A percentile compares a stretch with the other conserved stretches of the same genome.
These are phyloP conservation scores for Mycocalia duriaeana DNA, from an alignment of 1,284 basidiomycete species.

Conservation along the genomic window DNA sequence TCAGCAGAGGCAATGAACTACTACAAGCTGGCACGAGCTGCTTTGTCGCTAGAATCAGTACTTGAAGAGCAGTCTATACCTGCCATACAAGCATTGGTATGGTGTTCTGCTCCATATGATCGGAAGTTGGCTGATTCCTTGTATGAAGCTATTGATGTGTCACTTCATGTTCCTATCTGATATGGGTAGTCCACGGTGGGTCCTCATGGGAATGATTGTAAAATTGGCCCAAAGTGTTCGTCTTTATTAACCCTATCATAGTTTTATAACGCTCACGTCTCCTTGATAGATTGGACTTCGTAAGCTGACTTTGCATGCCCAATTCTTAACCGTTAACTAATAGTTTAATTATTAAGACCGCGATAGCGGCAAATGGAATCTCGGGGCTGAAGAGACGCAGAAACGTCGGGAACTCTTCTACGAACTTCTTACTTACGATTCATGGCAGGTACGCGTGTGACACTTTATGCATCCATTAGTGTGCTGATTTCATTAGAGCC, in stretches of 20 bases:
- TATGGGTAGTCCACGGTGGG: conserved; percentile 63
- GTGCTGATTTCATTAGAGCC: conserved; percentile 37
- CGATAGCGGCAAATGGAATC: conserved; percentile 65
- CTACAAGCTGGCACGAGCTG: conserved; percentile 56
- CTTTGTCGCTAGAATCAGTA: conserved; percentile 55
- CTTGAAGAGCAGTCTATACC: conserved; percentile 58
- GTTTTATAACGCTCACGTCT: no score
- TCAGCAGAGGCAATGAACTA: conserved; percentile 48
- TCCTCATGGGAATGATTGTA: conserved; percentile 61
- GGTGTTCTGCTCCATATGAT: no score
- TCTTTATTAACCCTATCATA: no score
- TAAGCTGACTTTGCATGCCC: conserved; percentile 29
- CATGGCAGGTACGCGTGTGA: conserved; percentile 53
- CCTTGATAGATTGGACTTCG: conserved; percentile 55
- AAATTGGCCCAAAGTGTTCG: conserved; percentile 66
- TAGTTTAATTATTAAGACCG: conserved; percentile 42
- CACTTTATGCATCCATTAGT: conserved; percentile 1
- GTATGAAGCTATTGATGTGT: conserved; percentile 55
- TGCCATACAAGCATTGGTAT: conserved; percentile 60
- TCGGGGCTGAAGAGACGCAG: conserved; percentile 52
- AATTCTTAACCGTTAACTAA: conserved; percentile 6
- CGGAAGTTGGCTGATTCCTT: no score
- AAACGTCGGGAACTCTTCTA: conserved; percentile 59
- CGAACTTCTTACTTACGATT: conserved; percentile 63
- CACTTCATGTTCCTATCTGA: conserved; percentile 68